Conservation (phyloP, 148 eudicot species). For the Pouteria glomerata region DNA sequence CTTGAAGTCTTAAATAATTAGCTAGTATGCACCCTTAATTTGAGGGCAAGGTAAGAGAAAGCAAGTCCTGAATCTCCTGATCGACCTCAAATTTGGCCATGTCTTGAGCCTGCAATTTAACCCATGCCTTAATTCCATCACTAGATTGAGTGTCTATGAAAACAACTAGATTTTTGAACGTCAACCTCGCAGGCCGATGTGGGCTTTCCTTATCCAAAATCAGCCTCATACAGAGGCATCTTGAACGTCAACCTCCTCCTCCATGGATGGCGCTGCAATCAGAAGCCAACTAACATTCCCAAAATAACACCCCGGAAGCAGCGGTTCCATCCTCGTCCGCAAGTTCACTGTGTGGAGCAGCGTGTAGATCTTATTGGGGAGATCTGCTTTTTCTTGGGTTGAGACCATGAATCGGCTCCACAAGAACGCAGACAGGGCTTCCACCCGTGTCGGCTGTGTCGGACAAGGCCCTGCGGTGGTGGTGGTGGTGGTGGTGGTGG, state of each 20-base stretch:
- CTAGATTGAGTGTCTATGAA: slow-evolving; percentile 8
- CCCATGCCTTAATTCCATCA: slow-evolving; percentile 12
- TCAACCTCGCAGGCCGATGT: slow-evolving; percentile 19
- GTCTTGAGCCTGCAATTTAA: slow-evolving; percentile 10
- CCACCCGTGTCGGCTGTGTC: slow-evolving; percentile 11
- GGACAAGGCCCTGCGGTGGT: no score
- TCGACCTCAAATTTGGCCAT: slow-evolving; percentile 10
- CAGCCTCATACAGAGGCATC: slow-evolving; percentile 23
- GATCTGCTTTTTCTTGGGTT: not conserved
- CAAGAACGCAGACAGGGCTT: slow-evolving; percentile 20
- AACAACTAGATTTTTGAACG: slow-evolving; percentile 5
- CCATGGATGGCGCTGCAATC: not conserved
- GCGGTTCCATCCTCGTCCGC: slow-evolving; percentile 6
- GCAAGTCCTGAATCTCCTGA: no score
- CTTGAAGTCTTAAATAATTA: no score
- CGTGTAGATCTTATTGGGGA: slow-evolving; percentile 7
- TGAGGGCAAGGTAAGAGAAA: no score
- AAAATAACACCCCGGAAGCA: slow-evolving; percentile 11
- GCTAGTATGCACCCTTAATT: no score
- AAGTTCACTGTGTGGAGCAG: slow-evolving; percentile 13
- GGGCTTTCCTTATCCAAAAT: slow-evolving; percentile 40
- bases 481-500: no score
- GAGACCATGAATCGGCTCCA: slow-evolving; percentile 20
- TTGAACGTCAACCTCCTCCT: not conserved
- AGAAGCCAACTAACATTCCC: slow-evolving; percentile 20